Evolutionary conservation across 139 green algal genomes (phyloP), one percentile per base, ranked within the genome.

Genomic region (Chlamydomonas applanata): DNA sequence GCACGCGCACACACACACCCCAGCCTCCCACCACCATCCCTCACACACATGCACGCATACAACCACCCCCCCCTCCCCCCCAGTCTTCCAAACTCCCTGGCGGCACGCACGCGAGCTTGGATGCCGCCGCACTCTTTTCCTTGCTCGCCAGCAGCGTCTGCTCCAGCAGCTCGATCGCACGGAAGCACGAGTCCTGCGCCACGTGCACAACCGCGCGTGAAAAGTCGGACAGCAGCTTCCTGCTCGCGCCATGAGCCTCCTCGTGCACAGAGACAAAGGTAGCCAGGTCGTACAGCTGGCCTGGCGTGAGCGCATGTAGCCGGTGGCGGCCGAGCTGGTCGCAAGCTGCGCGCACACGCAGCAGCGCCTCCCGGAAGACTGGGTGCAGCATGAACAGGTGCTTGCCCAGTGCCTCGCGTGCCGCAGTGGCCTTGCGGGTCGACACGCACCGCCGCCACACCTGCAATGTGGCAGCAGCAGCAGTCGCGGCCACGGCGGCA

Each of bases 331-430:
- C 33, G 5, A 89, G 63, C 62, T 83, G 74, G 35, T 71, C n/a
- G 62, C 73, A 78, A 2, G 57, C 49, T 3, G 40, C 19, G 11
- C 62, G 44, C 45, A 78, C 73, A 4, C 63, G 63, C 17, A 78
- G 44, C 17, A 78, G 62, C 40, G 73, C 71, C 45, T 57, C 14
- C 2, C 82, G 46, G 69, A 92, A 87, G 29, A 85, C 76, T 0
- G 81, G 77, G 46, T 90, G 82, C 35, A 92, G 77, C 32, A 74
- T 46, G 70, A 91, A 91, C 4, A 92, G 81, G 59, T 79, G 69
- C 49, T 79, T 80, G 49, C 78, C n/a, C 25, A 94, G 66, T 17
- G 52, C 64, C 30, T 73, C 49, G 46, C 75, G 80, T 44, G 69
- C 72, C 30, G 61, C 62, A 30, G 25, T 49, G 13, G 71, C 78